Base-by-base conservation (phyloP, 169 alveolate genomes). In the Eimeria maxima region DNA sequence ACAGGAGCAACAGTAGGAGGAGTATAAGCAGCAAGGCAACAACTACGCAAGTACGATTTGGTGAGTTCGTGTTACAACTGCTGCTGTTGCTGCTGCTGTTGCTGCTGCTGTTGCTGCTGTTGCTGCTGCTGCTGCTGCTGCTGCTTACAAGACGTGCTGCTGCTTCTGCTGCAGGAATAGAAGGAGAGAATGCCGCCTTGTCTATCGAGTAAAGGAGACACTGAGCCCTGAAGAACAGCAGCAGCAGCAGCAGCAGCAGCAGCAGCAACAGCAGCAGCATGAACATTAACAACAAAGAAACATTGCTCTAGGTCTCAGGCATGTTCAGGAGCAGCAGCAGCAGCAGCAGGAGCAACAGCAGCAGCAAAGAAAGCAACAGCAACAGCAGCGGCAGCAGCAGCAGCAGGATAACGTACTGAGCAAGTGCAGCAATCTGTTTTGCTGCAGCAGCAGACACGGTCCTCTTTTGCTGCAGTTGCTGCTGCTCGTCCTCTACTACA, bases 361-460 rank as follows among this genome's bases (percentile, higher is more conserved):
- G 33, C 44, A 45, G 67, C 88, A 42, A 1, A 33, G 20, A 14
- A 47, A 71, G 33, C 27, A 73, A 60, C 71, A 55, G 92, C 92
- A 83, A 38, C 92, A 84, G 78, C 90, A 45, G 90, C 90, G 47
- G 71, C 90, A 80, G 90, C 90, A 80, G 71, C 90, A 80, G 90
- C 90, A 80, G 71, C 38, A n/a, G 71, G 20, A 33, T 42, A 33
- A 4, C 71, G 16, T 67, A 84, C 92, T 57, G 92, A 13, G 92
- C 92, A 3, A 84, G 76, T 22, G 92, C 92, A 4, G 92, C 22
- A 10, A 84, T 84, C 50, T 57, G 92, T 50, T 20, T 27, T 7
- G 92, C 92, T 4, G 50, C 57, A 4, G 76, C 73, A 55, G 92
- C 76, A 24, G 78, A 84, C 33, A 84, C 92, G 3, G 92, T 57